phyloP scores from a whole-genome alignment of 2,329 filamentous ascomycete species.

The Hirsutella thompsonii region DNA sequence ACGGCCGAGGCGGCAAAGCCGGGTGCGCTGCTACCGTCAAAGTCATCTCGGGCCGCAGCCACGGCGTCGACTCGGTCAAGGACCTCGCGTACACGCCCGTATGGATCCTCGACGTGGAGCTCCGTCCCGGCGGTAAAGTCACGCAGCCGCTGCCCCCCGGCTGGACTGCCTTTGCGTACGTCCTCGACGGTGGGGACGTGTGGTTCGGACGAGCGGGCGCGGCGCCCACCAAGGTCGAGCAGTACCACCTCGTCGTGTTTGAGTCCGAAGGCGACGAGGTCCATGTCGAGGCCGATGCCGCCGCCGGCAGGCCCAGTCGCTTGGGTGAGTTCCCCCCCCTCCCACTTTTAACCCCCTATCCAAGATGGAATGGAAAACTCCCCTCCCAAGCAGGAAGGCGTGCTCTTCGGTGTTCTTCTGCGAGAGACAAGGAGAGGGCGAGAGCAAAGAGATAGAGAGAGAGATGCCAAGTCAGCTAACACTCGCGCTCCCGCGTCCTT shows the following conservation, averaged over 20 bases:
- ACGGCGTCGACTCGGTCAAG: slow-evolving; percentile 75
- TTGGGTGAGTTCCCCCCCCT: slow-evolving; percentile 24
- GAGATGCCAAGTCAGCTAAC: too few species aligned
- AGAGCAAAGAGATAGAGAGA: too few species aligned
- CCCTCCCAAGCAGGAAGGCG: too few species aligned
- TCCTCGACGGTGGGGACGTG: slow-evolving; percentile 54
- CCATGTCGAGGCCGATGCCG: slow-evolving; percentile 53
- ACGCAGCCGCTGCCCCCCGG: slow-evolving; percentile 61
- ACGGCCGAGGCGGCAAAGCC: too few species aligned
- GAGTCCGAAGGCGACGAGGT: slow-evolving; percentile 66
- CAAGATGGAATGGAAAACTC: too few species aligned
- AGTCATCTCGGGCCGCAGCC: slow-evolving; percentile 76
- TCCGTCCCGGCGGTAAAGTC: slow-evolving; percentile 68
- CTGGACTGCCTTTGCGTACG: slow-evolving; percentile 89
- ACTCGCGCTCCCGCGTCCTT: not conserved
- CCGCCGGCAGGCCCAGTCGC: slow-evolving; percentile 43
- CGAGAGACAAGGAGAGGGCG: too few species aligned
- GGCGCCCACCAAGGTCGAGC: slow-evolving; percentile 39
- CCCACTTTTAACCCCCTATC: too few species aligned
- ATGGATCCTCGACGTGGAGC: slow-evolving; percentile 80
- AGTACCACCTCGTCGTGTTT: slow-evolving; percentile 86
- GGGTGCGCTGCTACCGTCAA: slow-evolving; percentile 79
- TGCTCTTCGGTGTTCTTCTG: too few species aligned
- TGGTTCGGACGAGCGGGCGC: slow-evolving; percentile 45
- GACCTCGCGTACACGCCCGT: slow-evolving; percentile 93